Conservation (phyloP, 108 stramenopile genomes). For the Aureococcus anophagefferens region DNA sequence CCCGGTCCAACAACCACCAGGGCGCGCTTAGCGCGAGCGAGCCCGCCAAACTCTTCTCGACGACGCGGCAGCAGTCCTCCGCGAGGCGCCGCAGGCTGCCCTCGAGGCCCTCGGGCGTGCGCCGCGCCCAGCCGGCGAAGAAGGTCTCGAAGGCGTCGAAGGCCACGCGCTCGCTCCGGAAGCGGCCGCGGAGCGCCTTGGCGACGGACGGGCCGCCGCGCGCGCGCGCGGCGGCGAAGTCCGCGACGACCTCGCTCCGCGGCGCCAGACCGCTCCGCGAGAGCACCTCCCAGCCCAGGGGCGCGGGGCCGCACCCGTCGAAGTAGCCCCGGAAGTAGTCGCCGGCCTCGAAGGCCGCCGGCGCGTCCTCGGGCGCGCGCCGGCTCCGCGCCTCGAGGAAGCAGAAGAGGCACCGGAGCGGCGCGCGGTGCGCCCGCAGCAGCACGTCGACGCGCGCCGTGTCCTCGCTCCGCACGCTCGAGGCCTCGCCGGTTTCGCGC, state of each 20-base stretch:
- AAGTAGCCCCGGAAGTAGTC: background rate
- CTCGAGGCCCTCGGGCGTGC: background rate
- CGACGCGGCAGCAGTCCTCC: background rate
- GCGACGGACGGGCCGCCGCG: no score
- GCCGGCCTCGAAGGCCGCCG: no score
- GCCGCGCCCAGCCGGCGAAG: background rate
- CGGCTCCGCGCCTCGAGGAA: background rate
- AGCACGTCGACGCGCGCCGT: background rate
- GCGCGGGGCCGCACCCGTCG: background rate
- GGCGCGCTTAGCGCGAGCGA: background rate
- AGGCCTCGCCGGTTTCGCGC: no score
- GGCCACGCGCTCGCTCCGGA: background rate
- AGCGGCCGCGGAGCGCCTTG: no score
- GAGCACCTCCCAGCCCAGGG: no score
- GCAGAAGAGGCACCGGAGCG: background rate
- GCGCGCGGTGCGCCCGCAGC: background rate
- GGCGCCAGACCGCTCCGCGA: no score
- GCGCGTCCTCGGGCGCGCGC: no score
- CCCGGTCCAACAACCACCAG: background rate
- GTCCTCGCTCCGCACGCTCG: no score
- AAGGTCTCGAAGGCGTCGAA: background rate
- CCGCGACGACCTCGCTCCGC: no score
- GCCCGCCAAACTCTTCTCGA: background rate
- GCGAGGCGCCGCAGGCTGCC: background rate
- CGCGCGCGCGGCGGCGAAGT: no score